These are phyloP conservation scores for Tylopilus plumbeoviolaceoides DNA, from an alignment of 768 basidiomycete species.

Conservation along the genomic window DNA sequence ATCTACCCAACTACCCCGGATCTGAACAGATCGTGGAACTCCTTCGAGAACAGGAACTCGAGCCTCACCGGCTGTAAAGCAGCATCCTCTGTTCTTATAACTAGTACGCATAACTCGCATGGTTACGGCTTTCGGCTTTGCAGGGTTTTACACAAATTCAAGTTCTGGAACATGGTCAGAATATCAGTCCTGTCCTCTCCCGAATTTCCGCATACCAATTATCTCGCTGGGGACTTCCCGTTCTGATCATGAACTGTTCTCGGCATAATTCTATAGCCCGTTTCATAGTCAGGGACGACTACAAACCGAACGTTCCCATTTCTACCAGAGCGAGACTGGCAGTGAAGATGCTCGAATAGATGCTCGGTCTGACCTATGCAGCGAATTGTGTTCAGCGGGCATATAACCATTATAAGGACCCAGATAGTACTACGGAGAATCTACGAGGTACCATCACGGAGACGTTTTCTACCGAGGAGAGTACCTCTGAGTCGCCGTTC, in stretches of 20 bases:
- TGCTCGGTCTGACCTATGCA: not conserved
- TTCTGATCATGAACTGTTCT: no score
- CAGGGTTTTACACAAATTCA: no score
- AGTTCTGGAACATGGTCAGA: no score
- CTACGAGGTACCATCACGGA: not conserved
- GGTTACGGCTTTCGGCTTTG: no score
- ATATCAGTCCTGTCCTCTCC: no score
- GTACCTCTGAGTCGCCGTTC: not conserved
- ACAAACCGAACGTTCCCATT: no score
- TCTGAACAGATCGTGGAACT: conserved; percentile 84
- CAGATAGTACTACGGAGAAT: not conserved
- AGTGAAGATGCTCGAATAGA: not conserved
- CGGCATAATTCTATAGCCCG: no score
- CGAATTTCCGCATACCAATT: no score
- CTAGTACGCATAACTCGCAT: not conserved
- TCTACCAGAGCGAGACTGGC: not conserved
- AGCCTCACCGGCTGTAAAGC: conserved; percentile 5
- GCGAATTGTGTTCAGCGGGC: no score
- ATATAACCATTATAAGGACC: not conserved
- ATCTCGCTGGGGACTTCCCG: no score
- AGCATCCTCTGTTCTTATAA: no score
- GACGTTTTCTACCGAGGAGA: not conserved
- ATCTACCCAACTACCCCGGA: conserved; percentile 79
- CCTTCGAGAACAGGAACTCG: conserved; percentile 8
- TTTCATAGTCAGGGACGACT: no score